Evolutionary conservation across 768 basidiomycete genomes (phyloP).

Genomic region (Pisolithus sp.): DNA sequence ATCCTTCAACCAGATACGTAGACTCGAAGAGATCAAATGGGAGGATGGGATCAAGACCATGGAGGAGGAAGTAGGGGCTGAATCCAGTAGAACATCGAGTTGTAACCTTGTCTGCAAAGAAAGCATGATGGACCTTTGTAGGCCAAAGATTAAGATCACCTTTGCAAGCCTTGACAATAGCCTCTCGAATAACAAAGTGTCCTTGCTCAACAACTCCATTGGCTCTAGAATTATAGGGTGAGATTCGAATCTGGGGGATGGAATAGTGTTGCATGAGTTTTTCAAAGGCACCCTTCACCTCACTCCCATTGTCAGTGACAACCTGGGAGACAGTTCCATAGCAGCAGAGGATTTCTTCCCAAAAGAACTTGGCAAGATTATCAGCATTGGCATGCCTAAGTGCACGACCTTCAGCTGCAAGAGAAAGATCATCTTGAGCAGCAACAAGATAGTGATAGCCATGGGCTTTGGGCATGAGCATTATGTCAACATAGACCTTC

Average conservation of each 20-base stretch:
- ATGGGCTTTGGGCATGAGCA: no score
- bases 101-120: constrained; percentile 21
- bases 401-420: no score
- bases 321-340: no score
- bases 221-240: constrained; percentile 30
- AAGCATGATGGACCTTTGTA: constrained; percentile 10
- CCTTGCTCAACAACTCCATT: constrained; percentile 33
- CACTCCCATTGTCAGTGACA: no score
- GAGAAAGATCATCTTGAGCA: no score
- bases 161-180: constrained; percentile 22
- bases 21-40: constrained; percentile 29
- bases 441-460: no score
- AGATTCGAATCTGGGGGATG: constrained; percentile 9
- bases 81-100: constrained; percentile 16
- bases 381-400: no score
- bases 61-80: constrained; percentile 20
- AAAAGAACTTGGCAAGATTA: no score
- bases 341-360: no score
- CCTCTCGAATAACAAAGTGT: constrained; percentile 28
- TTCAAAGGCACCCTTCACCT: no score
- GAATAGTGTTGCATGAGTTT: not conserved
- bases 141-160: constrained; percentile 19
- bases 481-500: no score
- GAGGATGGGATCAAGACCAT: no score
- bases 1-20: constrained; percentile 20